phyloP scores from a whole-genome alignment of 768 basidiomycete species.

The Suillus subaureus region DNA sequence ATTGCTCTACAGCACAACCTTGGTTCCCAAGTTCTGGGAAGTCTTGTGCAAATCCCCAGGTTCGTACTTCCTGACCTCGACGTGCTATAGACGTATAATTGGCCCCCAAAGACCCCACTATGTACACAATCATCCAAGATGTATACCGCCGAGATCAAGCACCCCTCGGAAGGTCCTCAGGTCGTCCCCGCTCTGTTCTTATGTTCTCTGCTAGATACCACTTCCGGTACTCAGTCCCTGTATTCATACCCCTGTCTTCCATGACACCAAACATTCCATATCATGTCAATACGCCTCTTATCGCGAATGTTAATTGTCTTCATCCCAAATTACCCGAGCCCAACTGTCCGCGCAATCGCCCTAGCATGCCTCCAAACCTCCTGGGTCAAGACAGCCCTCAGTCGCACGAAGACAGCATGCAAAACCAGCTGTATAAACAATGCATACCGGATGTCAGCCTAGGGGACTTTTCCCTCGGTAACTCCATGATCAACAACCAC shows the following conservation, averaged over 20 bases:
- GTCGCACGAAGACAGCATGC: constrained; percentile 9
- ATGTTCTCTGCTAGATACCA: constrained; percentile 63
- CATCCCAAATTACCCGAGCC: constrained; percentile 4
- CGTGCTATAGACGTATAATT: constrained; percentile 22
- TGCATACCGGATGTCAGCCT: constrained; percentile 32
- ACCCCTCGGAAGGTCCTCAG: constrained; percentile 21
- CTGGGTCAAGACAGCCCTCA: background rate
- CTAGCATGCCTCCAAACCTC: background rate
- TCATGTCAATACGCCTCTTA: background rate
- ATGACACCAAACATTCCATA: constrained; percentile 13
- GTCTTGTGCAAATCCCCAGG: constrained; percentile 57
- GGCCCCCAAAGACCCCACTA: constrained; percentile 54
- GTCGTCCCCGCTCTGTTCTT: constrained; percentile 29
- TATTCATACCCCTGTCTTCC: constrained; percentile 16
- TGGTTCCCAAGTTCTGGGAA: constrained; percentile 71
- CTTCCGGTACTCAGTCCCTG: constrained; percentile 46
- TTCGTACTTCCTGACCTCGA: constrained; percentile 22
- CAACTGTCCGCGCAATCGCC: background rate
- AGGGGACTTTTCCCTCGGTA: constrained; percentile 25
- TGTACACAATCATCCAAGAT: constrained; percentile 68
- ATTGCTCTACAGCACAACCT: constrained; percentile 57
- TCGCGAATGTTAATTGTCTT: constrained; percentile 5
- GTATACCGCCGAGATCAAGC: constrained; percentile 36
- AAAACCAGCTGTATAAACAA: constrained; percentile 30
- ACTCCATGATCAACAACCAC: constrained; percentile 17